Base-by-base conservation (phyloP, 768 basidiomycete genomes). In the Mycena rebaudengoi region DNA sequence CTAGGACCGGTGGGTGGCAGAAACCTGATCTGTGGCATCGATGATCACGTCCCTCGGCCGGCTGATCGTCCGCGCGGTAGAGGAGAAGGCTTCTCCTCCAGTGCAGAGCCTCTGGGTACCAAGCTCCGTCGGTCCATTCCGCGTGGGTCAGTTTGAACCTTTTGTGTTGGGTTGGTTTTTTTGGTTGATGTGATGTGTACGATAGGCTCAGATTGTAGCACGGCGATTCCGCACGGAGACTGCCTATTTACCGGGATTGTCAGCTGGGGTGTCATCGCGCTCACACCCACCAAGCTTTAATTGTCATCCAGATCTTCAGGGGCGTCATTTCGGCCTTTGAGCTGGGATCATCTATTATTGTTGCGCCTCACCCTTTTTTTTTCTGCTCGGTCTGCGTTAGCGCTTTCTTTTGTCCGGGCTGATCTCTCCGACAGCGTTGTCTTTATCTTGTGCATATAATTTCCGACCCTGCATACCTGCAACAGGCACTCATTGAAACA, bases 41-140 rank as follows among this genome's bases (percentile, higher is more conserved):
- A n/a, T n/a, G 30, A 44, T 56, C 33, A 46, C 46, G 53, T 48
- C n/a, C 45, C 52, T 30, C 54, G 54, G 39, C 54, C 62, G 50
- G 54, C 23, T 63, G 62, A 63, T 56, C 23, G 6, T 18, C 28
- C 60, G 46, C 39, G 32, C 39, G 20, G 28, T 30, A 23, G 16
- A 4, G 2, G 2, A 25, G 23, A 33, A 37, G 44, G n/a, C n/a
- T n/a, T 21, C 41, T 41, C 35, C 21, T 44, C 25, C 28, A 18
- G 23, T 49, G 45, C 29, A 46, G 45, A 23, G 25, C 45, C 48
- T 50, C 32, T 33, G 12, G 21, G 13, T 33, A 25, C 8, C 48
- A 60, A 51, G 59, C 49, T 60, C 59, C 59, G 59, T 41, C 21
- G 20, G 8, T 35, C 41, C 35, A 20, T 18, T 30, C 21, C 20